Base-by-base conservation (phyloP, 192 early-diverging fungal species). In the Backusella psychrophila region DNA sequence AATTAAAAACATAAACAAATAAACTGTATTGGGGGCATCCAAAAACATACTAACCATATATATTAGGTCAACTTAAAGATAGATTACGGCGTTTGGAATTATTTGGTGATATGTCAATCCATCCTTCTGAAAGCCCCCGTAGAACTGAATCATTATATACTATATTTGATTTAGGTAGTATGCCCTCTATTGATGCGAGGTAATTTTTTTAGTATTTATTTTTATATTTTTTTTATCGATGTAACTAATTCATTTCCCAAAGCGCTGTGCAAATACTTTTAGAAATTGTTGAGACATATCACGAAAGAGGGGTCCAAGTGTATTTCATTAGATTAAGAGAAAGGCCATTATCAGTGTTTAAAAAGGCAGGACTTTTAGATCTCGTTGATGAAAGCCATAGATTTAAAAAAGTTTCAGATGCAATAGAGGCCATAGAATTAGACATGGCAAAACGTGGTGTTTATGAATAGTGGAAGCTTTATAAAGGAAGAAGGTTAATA, bases 11-110 rank as follows among this genome's bases (percentile, higher is more conserved):
- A 31, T 19, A 36, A 49, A 49, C 46, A 49, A 49, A 49, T 19
- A 49, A 49, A 49, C 19, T 49, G 19, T n/a, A 49, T 19, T 69
- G 19, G n/a, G 11, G 11, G 7, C 1, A 19, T 11, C 29, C 15
- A 6, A n/a, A 23, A 21, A 52, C 29, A 56, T 69, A 52, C 23
- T 38, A 63, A 66, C 33, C 15, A 63, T 29, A 36, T 34, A n/a
- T 38, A 41, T 29, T 44, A 81, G 97, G 97, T 5, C 96, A 98
- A 83, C 85, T 99, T 38, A 95, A 96, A 81, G 98, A 98, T 67
- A 86, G 97, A 39, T 84, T 99, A 36, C 92, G 95, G 63, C 93
- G 98, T n/a, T 85, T 98, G 34, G 98, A 99, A 81, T 85, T 94
- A 79, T 95, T 95, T 84, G 97, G 98, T 42, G 95, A 96, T 78